These are phyloP conservation scores for Candida insectorum DNA, from an alignment of 805 yeast species.

Conservation along the genomic window DNA sequence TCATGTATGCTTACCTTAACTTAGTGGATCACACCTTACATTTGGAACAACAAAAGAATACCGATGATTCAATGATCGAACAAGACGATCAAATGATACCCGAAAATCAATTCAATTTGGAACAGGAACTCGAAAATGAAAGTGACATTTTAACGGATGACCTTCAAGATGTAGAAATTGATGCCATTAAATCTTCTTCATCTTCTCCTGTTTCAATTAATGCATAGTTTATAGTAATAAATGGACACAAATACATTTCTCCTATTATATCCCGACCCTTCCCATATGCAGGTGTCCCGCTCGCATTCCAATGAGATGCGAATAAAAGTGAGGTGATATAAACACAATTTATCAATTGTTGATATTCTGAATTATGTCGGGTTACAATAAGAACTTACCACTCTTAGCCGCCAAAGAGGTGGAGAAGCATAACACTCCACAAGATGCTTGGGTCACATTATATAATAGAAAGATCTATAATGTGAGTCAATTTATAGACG, in stretches of 20 bases:
- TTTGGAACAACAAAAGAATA: conserved; percentile 54
- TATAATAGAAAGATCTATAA: conserved; percentile 80
- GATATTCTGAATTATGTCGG: conserved; percentile 3
- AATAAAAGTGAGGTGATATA: conserved; percentile 6
- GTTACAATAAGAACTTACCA: conserved; percentile 43
- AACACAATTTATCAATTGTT: background rate
- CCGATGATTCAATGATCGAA: conserved; percentile 1
- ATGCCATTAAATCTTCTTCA: background rate
- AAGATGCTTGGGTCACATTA: conserved; percentile 78
- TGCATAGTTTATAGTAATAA: too few species aligned
- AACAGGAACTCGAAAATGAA: too few species aligned
- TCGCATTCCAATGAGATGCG: too few species aligned
- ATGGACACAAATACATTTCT: too few species aligned
- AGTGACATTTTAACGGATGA: too few species aligned
- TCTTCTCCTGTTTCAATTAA: background rate
- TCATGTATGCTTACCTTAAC: conserved; percentile 96
- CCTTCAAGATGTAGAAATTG: background rate
- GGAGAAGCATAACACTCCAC: conserved; percentile 45
- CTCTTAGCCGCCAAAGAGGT: conserved; percentile 55
- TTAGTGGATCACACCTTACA: conserved; percentile 88
- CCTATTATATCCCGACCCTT: too few species aligned
- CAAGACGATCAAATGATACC: too few species aligned
- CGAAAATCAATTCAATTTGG: too few species aligned
- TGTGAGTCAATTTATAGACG: conserved; percentile 68
- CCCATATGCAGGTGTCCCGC: too few species aligned